Evolutionary conservation across 768 basidiomycete genomes (phyloP).

Genomic region (Naganishia randhawae): DNA sequence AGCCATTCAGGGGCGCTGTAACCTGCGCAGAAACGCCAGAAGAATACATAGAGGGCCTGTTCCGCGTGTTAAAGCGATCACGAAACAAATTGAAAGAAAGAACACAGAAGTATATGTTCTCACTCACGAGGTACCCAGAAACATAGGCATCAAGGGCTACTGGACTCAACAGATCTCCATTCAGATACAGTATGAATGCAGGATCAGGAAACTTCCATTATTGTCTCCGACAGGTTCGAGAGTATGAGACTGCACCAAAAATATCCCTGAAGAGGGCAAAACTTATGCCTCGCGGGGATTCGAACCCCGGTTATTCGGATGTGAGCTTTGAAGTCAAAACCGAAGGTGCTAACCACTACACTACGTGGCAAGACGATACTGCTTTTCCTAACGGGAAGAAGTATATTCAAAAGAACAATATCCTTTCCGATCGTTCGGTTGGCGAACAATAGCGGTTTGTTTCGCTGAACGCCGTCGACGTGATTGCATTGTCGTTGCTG

Average conservation of each 20-base stretch:
- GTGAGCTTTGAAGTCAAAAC: background rate
- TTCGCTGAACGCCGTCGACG: background rate
- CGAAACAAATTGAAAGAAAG: too few species aligned
- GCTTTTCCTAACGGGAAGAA: background rate
- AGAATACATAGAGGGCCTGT: too few species aligned
- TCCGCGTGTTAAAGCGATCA: too few species aligned
- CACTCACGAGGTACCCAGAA: too few species aligned
- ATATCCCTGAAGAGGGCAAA: background rate
- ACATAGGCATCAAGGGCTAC: too few species aligned
- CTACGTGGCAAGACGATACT: conserved; percentile 4
- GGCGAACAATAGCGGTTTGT: background rate
- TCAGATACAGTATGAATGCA: too few species aligned
- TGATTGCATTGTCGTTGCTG: background rate
- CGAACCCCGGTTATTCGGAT: conserved; percentile 12
- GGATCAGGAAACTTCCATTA: too few species aligned
- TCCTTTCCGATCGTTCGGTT: background rate
- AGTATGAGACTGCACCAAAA: background rate
- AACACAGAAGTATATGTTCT: too few species aligned
- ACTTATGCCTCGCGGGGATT: background rate
- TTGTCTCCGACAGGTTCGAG: too few species aligned
- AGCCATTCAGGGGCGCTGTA: too few species aligned
- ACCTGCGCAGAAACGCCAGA: too few species aligned
- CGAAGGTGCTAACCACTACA: conserved; percentile 24
- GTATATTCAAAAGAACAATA: background rate
- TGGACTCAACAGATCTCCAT: too few species aligned